Base-by-base conservation (phyloP, 129 eudicot species). In the Chrysanthemum seticuspe region DNA sequence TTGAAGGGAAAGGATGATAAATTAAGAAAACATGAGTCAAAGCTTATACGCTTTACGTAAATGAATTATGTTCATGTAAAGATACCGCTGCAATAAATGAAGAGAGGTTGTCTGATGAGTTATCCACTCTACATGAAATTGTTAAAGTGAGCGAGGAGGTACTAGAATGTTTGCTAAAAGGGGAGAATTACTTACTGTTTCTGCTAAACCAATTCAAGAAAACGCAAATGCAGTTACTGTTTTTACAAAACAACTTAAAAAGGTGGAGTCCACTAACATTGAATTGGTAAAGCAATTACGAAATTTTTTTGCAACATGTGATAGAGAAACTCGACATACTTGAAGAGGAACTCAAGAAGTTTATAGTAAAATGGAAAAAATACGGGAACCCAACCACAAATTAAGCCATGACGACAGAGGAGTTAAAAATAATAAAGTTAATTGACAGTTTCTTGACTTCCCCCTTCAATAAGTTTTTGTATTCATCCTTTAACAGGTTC, bases 101-200 rank as follows among this genome's bases (percentile, higher is more conserved):
- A 76, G 85, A 86, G 54, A 82, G 82, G 13, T 82, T 82, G 76
- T 79, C 88, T 61, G 86, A 87, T 18, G 99, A 95, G 82, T 78
- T 95, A 8, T 52, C 92, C 14, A 95, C 99, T 61, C 85, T 91
- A 56, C 82, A 85, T 61, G 88, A 90, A 79, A 97, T 94, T 71
- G 91, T 77, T 54, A 94, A 88, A 14, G 77, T 94, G 5, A 90
- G 90, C 70, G 90, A 90, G 73, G 99, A 94, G 90, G 90, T 86
- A 67, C 75, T 93, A n/a, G 94, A 90, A 47, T 97, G 90, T 69
- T 94, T 93, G 96, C 90, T 97, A 62, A 94, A 88, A 76, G 90
- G 90, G 83, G 89, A 97, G 96, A 89, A 74, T 97, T 88, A 75
- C 94, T 94, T n/a, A 94, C 90, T 78, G 96, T 93, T 75, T 97